Evolutionary conservation across 768 basidiomycete species (phyloP).

Genomic region (Podaxis sp.): DNA sequence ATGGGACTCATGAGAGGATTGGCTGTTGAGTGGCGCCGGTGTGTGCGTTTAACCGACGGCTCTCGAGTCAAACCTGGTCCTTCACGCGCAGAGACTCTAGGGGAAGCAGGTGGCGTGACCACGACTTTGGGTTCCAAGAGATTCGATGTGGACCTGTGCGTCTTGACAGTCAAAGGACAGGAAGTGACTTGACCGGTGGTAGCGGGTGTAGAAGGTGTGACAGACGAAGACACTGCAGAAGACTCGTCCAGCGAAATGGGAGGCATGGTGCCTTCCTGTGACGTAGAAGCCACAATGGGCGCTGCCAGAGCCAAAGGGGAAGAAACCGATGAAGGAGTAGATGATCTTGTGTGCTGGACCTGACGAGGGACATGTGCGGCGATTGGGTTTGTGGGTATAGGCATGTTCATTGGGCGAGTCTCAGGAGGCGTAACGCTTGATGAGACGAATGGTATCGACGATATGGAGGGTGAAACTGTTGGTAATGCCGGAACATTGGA

Average conservation of each 20-base stretch:
- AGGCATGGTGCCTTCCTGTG: conserved; percentile 56
- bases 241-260: conserved; percentile 63
- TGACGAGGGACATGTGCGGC: conserved; percentile 31
- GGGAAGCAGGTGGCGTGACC: conserved; percentile 74
- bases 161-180: conserved; percentile 32
- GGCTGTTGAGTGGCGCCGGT: conserved; percentile 71
- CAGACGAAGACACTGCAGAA: conserved; percentile 7
- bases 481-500: background rate
- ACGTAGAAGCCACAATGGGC: conserved; percentile 71
- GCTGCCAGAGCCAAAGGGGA: conserved; percentile 83
- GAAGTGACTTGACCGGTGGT: background rate
- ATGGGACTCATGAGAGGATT: conserved; percentile 61
- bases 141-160: conserved; percentile 63
- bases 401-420: conserved; percentile 17
- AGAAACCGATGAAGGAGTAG: conserved; percentile 84
- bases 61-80: conserved; percentile 35
- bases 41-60: conserved; percentile 48
- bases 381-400: conserved; percentile 17
- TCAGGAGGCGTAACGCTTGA: conserved; percentile 18
- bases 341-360: conserved; percentile 64
- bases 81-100: conserved; percentile 48
- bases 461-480: conserved; percentile 23
- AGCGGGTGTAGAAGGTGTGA: background rate
- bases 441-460: conserved; percentile 15
- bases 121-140: conserved; percentile 61